Base-by-base conservation (phyloP, 2,329 filamentous ascomycete species). In the Zasmidium angulare region DNA sequence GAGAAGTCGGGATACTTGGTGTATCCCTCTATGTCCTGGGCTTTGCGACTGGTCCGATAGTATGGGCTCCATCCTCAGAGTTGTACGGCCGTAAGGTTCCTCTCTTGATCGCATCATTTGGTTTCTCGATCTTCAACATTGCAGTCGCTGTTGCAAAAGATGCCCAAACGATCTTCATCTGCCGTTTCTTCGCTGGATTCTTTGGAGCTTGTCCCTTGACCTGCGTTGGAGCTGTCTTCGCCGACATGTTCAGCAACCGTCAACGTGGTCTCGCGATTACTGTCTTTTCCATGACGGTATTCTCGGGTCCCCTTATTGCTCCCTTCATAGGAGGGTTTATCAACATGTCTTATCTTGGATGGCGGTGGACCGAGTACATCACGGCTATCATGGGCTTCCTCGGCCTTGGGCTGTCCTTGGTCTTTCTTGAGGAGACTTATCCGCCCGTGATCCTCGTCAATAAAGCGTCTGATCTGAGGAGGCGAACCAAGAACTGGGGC, bases 401-500 rank as follows among this genome's bases (percentile, higher is more conserved):
- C 2, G 77, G 79, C 1, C 77, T 83, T 12, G 67, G 73, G 0
- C 67, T 84, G 10, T 76, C 82, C 47, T 46, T 84, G 0, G 64
- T 85, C 40, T 84, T 86, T 70, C 75, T 85, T 23, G 72, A 82
- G 53, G 84, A 86, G 67, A 82, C 82, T 0, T 86, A 86, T 62
- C 80, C 83, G 0, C 84, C 84, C 0, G 77, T 85, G 0, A 81
- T 86, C 14, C 75, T 86, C 2, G 79, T 86, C 40, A 71, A 75
- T 17, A 86, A 86, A 66, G 83, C 83, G 2, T 71, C 77, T 2
- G 81, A 84, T 60, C 69, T 86, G 1, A 75, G 83, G 29, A 77
- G 83, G 31, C 71, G 81, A 23, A 86, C 83, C 1, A 79, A 79
- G 69, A 86, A 86, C 62, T 86, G 83, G 83, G 63, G 63, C 24